A percentile compares a stretch with the other conserved stretches of the same genome.
These are phyloP conservation scores for Grosmannia clavigera DNA, from an alignment of 2,329 filamentous ascomycete species.

Conservation along the genomic window DNA sequence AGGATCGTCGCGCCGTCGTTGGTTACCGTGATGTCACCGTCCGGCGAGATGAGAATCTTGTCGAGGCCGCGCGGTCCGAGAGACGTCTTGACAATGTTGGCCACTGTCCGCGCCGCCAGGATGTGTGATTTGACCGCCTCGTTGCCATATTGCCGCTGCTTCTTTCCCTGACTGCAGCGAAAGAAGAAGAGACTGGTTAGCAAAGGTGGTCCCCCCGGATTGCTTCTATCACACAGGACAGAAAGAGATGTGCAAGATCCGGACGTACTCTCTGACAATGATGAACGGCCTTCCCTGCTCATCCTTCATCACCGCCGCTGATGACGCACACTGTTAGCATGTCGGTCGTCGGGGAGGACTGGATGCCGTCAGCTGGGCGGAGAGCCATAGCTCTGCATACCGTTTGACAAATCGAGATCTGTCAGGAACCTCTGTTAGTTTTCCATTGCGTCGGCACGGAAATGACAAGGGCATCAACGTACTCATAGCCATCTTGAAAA, in stretches of 20 bases:
- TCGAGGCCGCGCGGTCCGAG: conserved; percentile 91
- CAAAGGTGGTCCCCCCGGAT: too few relatives aligned
- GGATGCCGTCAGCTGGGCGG: background rate
- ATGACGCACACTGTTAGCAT: conserved; percentile 11
- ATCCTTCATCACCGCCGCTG: conserved; percentile 78
- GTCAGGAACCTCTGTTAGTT: conserved; percentile 12
- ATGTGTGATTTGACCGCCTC: conserved; percentile 98
- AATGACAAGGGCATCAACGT: conserved; percentile 19
- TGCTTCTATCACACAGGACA: too few relatives aligned
- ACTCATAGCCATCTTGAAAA: conserved; percentile 47
- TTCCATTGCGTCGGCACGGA: conserved; percentile 10
- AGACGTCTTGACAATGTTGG: conserved; percentile 95
- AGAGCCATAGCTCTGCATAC: conserved; percentile 32
- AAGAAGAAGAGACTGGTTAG: conserved; percentile 7
- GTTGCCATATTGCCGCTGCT: conserved; percentile 92
- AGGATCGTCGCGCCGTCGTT: conserved; percentile 98
- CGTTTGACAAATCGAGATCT: conserved; percentile 78
- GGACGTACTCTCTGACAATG: conserved; percentile 83
- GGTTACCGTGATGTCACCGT: conserved; percentile 97
- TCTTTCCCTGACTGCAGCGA: conserved; percentile 71
- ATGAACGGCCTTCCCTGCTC: conserved; percentile 97
- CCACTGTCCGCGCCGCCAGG: conserved; percentile 86
- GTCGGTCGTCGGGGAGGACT: background rate
- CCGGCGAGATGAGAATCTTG: conserved; percentile 97
- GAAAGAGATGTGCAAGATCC: background rate